Evolutionary conservation across 345 rosid genomes (phyloP).

Genomic region (Dovyalis caffra): DNA sequence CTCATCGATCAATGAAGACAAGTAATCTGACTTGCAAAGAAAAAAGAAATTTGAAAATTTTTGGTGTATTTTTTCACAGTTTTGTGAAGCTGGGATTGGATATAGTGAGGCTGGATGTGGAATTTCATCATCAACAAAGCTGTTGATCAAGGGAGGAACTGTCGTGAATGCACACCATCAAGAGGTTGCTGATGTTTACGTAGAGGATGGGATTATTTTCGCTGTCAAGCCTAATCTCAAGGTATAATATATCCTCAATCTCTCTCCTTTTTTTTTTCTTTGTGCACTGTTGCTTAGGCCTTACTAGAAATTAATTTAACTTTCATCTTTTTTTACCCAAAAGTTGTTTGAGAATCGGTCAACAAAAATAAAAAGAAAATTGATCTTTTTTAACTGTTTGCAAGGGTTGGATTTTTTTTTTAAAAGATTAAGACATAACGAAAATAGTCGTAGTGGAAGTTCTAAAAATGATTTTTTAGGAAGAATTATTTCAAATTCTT

Average conservation of each 20-base stretch:
- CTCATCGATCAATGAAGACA: neutral
- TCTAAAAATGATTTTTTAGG: neutral
- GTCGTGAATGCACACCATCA: conserved; percentile 87
- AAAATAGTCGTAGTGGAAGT: neutral
- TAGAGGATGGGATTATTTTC: conserved; percentile 73
- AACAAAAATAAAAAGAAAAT: neutral
- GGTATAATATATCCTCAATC: conserved; percentile 28
- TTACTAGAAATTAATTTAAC: neutral
- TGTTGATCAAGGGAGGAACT: conserved; percentile 83
- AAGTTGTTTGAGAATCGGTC: neutral
- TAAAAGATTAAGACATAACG: neutral
- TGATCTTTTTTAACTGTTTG: neutral
- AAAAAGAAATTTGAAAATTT: neutral
- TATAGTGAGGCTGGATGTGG: conserved; percentile 47
- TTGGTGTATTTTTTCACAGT: conserved; percentile 35
- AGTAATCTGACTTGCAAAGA: no score
- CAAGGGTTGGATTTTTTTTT: neutral
- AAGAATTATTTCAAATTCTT: neutral
- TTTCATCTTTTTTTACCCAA: neutral
- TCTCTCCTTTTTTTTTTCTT: neutral
- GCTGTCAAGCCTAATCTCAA: conserved; percentile 69
- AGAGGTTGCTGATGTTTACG: conserved; percentile 83
- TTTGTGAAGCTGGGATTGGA: conserved; percentile 55
- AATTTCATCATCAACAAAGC: conserved; percentile 48
- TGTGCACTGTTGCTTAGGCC: neutral